Conservation (phyloP, 1,139 yeast genomes). For the Zhuliangozyma blackwelliae region DNA sequence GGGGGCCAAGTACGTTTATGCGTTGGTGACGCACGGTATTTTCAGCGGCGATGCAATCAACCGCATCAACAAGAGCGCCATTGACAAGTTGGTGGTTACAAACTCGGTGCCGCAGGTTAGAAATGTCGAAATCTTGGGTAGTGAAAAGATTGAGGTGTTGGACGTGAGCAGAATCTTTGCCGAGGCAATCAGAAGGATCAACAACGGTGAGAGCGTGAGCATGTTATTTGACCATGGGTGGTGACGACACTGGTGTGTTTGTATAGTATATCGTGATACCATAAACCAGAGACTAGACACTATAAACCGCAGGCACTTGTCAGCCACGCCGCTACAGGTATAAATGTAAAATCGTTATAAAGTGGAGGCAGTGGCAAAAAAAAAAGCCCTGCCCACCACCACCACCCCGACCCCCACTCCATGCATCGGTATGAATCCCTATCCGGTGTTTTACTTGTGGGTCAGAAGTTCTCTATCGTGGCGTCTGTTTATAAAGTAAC, state of each 20-base stretch:
- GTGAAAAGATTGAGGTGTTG: conserved; percentile 65
- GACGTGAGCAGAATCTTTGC: conserved; percentile 88
- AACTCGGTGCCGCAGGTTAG: conserved; percentile 85
- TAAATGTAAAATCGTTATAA: too few relatives aligned
- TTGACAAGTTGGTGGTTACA: conserved; percentile 87
- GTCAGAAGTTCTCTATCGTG: conserved; percentile 41
- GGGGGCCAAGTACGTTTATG: conserved; percentile 84
- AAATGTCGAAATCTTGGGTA: conserved; percentile 48
- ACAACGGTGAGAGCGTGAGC: conserved; percentile 93
- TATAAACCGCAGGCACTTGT: too few relatives aligned
- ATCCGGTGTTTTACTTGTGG: conserved; percentile 14
- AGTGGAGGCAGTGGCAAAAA: too few relatives aligned
- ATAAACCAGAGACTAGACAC: too few relatives aligned
- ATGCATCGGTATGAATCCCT: too few relatives aligned
- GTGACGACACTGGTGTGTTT: conserved; percentile 19
- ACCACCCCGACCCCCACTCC: too few relatives aligned
- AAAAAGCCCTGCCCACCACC: too few relatives aligned
- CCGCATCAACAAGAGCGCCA: conserved; percentile 61
- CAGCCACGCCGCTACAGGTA: too few relatives aligned
- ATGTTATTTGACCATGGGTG: conserved; percentile 89
- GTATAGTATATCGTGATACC: too few relatives aligned
- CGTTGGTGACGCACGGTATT: conserved; percentile 88
- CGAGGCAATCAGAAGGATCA: conserved; percentile 92
- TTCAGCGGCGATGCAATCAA: conserved; percentile 88
- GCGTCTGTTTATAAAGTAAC: conserved; percentile 48